Evolutionary conservation across 208 protist species (phyloP).

Genomic region (Leishmania guyanensis): DNA sequence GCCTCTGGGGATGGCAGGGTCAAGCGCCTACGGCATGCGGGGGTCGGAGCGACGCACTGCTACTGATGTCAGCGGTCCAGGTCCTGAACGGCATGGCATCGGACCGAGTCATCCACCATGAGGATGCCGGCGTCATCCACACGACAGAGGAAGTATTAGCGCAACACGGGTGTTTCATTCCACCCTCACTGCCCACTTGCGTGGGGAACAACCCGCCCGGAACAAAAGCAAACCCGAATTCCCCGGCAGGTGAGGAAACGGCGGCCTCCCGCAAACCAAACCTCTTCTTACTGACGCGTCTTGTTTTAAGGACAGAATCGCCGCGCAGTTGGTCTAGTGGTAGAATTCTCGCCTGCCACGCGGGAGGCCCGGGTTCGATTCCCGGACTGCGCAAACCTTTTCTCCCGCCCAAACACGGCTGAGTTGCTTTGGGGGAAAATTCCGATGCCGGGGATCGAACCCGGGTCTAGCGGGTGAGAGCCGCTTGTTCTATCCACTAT

Average conservation of each 20-base stretch:
- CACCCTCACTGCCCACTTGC: not conserved
- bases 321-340: constrained; percentile 92
- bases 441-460: constrained; percentile 94
- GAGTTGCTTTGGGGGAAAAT: constrained; percentile 5
- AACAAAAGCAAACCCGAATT: too few relatives aligned
- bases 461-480: constrained; percentile 93
- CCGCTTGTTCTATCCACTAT: constrained; percentile 94
- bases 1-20: not conserved
- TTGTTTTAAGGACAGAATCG: too few relatives aligned
- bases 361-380: constrained; percentile 94
- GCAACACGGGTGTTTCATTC: too few relatives aligned
- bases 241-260: too few relatives aligned
- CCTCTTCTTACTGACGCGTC: too few relatives aligned
- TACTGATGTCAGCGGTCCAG: not conserved
- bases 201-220: not conserved
- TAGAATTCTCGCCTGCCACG: constrained; percentile 93
- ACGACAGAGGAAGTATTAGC: too few relatives aligned
- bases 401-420: not conserved
- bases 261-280: too few relatives aligned
- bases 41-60: not conserved
- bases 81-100: not conserved
- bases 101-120: not conserved
- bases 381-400: constrained; percentile 90
- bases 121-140: not conserved
- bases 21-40: not conserved